A percentile compares a stretch with the other conserved stretches of the same genome.
Evolutionary conservation across 1,284 basidiomycete species (phyloP).

Genomic region (Puccinia polysora): DNA sequence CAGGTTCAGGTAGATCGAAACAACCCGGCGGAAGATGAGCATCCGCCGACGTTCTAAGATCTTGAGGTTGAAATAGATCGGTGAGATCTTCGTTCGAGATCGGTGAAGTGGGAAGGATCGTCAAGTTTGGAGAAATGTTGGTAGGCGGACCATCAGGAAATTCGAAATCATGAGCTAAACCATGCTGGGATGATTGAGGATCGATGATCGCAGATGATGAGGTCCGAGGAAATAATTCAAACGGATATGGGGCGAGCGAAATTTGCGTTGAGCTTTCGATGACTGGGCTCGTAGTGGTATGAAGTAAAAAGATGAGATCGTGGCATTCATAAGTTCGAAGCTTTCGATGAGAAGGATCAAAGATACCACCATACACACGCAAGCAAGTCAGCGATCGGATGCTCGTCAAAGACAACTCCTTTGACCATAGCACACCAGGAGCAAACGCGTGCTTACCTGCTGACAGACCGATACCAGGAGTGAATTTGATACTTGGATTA

Average conservation of each 20-base stretch:
- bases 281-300: neutral
- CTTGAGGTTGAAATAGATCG: neutral
- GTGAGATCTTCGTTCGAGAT: neutral
- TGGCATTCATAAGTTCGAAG: conserved; percentile 4
- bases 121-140: neutral
- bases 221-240: neutral
- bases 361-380: neutral
- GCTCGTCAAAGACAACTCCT: neutral
- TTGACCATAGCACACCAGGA: too few relatives aligned
- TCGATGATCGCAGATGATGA: neutral
- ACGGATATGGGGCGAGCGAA: neutral
- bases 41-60: neutral
- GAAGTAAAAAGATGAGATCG: neutral
- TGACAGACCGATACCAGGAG: conserved; percentile 7
- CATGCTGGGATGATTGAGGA: neutral
- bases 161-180: conserved; percentile 1
- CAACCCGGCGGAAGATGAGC: neutral
- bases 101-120: neutral
- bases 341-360: neutral
- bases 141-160: neutral
- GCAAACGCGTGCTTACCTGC: neutral
- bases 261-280: neutral
- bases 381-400: neutral
- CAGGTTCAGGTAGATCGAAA: conserved; percentile 5
- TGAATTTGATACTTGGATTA: neutral